Conservation (phyloP, 164 flowering plant genomes). For the Taxillus chinensis region DNA sequence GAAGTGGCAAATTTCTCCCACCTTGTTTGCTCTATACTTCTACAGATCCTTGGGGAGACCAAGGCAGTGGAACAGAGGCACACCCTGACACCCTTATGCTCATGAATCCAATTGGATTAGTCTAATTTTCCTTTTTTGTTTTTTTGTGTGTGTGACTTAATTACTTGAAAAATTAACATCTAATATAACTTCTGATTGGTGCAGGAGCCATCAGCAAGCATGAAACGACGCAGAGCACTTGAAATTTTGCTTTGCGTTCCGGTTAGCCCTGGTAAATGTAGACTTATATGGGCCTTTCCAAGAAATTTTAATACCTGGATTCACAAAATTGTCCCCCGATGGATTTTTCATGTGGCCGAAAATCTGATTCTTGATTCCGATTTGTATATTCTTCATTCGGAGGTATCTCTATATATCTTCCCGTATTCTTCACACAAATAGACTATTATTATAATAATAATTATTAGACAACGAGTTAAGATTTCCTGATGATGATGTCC, state of each 20-base stretch:
- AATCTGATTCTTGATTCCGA: neutral
- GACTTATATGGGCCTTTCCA: neutral
- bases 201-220: conserved; percentile 23
- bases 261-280: conserved; percentile 64
- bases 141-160: no score
- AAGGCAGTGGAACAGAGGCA: conserved; percentile 2
- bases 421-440: no score
- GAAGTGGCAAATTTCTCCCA: conserved; percentile 36
- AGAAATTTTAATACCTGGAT: neutral
- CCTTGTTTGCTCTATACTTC: conserved; percentile 55
- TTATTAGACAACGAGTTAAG: no score
- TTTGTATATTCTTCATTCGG: neutral
- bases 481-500: no score
- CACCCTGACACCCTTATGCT: conserved; percentile 21
- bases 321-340: neutral
- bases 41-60: conserved; percentile 11
- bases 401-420: neutral
- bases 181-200: conserved; percentile 4
- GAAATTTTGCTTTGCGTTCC: conserved; percentile 69
- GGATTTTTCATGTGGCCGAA: neutral
- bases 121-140: neutral
- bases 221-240: conserved; percentile 19
- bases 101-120: neutral
- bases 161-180: no score
- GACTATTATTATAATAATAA: no score